These are phyloP conservation scores for Stagonosporopsis tanaceti DNA, from an alignment of 2,329 filamentous ascomycete species.

Conservation along the genomic window DNA sequence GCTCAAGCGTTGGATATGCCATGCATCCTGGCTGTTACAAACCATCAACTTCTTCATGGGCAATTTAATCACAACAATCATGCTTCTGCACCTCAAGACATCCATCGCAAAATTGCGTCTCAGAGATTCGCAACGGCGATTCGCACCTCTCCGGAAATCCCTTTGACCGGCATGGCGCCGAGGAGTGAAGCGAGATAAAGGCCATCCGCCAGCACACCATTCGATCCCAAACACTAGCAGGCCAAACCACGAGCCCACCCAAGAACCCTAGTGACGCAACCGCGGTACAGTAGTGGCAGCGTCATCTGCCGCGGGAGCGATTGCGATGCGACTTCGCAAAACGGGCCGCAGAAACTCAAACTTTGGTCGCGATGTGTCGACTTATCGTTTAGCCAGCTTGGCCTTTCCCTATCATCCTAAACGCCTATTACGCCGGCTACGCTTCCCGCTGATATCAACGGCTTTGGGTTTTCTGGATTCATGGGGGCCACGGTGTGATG, in stretches of 20 bases:
- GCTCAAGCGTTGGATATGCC: not conserved
- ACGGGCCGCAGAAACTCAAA: slow-evolving; percentile 11
- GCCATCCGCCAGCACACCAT: not conserved
- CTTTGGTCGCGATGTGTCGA: slow-evolving; percentile 19
- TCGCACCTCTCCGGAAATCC: slow-evolving; percentile 11
- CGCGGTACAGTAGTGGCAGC: slow-evolving; percentile 1
- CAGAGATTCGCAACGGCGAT: slow-evolving; percentile 6
- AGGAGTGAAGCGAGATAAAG: slow-evolving; percentile 11
- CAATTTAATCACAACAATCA: not conserved
- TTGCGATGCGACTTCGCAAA: slow-evolving; percentile 15
- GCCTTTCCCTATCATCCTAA: slow-evolving; percentile 2
- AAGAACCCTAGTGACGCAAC: slow-evolving; percentile 11
- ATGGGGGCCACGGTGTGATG: slow-evolving; percentile 18
- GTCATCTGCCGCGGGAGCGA: slow-evolving; percentile 8
- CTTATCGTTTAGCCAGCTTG: slow-evolving; percentile 12
- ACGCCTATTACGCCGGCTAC: slow-evolving; percentile 5
- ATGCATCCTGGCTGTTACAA: too few species aligned
- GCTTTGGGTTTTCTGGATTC: slow-evolving; percentile 12
- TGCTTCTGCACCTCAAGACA: not conserved
- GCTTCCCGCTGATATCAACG: slow-evolving; percentile 14
- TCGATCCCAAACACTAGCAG: not conserved
- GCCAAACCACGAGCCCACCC: not conserved
- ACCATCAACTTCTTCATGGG: not conserved
- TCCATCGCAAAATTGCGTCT: not conserved
- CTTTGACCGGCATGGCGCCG: slow-evolving; percentile 19